phyloP scores from a whole-genome alignment of 495 filamentous ascomycete genomes.

The Neurospora pannonica region DNA sequence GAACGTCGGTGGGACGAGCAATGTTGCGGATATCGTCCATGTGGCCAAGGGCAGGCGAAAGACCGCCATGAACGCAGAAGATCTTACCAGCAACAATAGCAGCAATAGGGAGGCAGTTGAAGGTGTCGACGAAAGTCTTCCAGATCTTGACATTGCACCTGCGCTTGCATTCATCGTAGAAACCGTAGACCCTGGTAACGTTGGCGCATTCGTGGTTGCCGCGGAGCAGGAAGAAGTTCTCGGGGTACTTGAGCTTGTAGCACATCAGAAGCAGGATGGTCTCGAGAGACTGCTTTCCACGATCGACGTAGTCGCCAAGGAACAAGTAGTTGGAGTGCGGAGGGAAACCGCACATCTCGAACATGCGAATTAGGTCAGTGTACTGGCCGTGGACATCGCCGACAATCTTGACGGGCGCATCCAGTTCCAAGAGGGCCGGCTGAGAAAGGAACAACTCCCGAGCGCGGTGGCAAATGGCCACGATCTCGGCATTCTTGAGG shows the following conservation, averaged over 20 bases:
- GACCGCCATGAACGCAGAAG: slow-evolving; percentile 94
- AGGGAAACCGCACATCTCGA: slow-evolving; percentile 98
- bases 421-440: slow-evolving; percentile 82
- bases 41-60: slow-evolving; percentile 84
- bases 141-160: slow-evolving; percentile 97
- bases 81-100: slow-evolving; percentile 97
- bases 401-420: slow-evolving; percentile 97
- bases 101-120: slow-evolving; percentile 93
- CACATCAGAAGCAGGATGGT: slow-evolving; percentile 92
- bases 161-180: slow-evolving; percentile 98
- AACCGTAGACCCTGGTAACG: slow-evolving; percentile 95
- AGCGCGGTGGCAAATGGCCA: slow-evolving; percentile 77
- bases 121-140: slow-evolving; percentile 98
- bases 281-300: slow-evolving; percentile 94
- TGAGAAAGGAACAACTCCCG: slow-evolving; percentile 86
- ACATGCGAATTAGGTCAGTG: slow-evolving; percentile 92
- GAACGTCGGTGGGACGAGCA: slow-evolving; percentile 90
- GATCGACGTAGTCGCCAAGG: slow-evolving; percentile 94
- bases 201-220: slow-evolving; percentile 99
- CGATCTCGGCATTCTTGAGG: slow-evolving; percentile 95
- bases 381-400: slow-evolving; percentile 98
- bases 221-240: slow-evolving; percentile 96
- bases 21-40: slow-evolving; percentile 99
- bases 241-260: slow-evolving; percentile 97
- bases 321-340: slow-evolving; percentile 92